phyloP scores from a whole-genome alignment of 495 filamentous ascomycete genomes.

The Thozetella sp. region DNA sequence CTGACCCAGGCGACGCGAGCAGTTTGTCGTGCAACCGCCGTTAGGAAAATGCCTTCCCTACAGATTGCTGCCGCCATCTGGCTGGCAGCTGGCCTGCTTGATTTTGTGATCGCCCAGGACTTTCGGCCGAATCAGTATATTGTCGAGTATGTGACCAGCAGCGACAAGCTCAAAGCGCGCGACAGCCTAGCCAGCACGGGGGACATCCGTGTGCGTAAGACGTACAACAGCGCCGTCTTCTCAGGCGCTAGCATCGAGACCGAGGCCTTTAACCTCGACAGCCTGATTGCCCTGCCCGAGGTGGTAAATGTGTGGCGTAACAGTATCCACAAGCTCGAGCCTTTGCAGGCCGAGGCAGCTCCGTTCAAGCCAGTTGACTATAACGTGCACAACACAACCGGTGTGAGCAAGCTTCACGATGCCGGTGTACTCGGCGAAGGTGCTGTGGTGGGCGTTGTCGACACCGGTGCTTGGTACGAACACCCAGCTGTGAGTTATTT shows the following conservation, averaged over 20 bases:
- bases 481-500: conserved; percentile 34
- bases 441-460: conserved; percentile 31
- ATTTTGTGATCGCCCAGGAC: not conserved
- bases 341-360: conserved; percentile 13
- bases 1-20: not conserved
- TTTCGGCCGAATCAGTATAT: conserved; percentile 3
- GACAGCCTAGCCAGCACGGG: conserved; percentile 2
- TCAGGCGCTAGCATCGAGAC: conserved; percentile 3
- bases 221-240: conserved; percentile 24
- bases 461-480: conserved; percentile 48
- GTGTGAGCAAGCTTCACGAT: conserved; percentile 29
- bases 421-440: conserved; percentile 28
- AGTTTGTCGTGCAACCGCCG: not conserved
- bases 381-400: conserved; percentile 26
- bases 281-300: conserved; percentile 16
- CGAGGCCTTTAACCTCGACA: conserved; percentile 15
- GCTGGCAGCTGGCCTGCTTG: not conserved
- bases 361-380: conserved; percentile 20
- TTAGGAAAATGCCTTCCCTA: not conserved
- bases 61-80: not conserved
- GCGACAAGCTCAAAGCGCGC: not conserved
- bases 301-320: conserved; percentile 26
- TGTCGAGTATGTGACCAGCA: not conserved
- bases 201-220: conserved; percentile 16
- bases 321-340: conserved; percentile 14